Evolutionary conservation across 164 flowering plant genomes (phyloP).

Genomic region (Tetrastigma voinierianum): DNA sequence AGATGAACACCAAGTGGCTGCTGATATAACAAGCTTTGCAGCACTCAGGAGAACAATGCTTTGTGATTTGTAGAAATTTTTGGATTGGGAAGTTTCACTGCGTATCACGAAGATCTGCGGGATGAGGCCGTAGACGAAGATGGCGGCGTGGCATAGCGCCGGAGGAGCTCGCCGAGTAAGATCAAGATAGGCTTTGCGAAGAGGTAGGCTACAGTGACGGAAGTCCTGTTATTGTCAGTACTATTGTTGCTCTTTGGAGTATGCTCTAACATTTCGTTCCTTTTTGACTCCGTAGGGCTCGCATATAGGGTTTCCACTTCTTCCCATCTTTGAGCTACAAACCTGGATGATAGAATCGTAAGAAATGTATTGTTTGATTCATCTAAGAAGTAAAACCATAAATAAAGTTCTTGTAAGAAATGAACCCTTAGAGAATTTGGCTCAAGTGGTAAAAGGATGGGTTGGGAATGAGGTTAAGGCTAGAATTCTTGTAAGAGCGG

Average conservation of each 20-base stretch:
- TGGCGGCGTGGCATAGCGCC: slow-evolving; percentile 33
- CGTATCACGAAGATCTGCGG: slow-evolving; percentile 54
- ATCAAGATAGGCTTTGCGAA: slow-evolving; percentile 34
- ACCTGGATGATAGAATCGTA: not conserved
- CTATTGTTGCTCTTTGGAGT: slow-evolving; percentile 40
- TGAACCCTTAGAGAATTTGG: too few relatives aligned
- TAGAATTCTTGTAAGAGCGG: too few relatives aligned
- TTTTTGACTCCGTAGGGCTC: slow-evolving; percentile 41
- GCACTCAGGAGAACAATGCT: slow-evolving; percentile 54
- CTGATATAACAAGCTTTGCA: slow-evolving; percentile 34
- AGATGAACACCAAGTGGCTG: slow-evolving; percentile 36
- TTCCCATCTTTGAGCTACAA: slow-evolving; percentile 54
- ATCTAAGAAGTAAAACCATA: too few relatives aligned
- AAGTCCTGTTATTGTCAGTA: slow-evolving; percentile 30
- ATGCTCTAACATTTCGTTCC: slow-evolving; percentile 38
- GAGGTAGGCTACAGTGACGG: slow-evolving; percentile 27
- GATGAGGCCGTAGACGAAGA: slow-evolving; percentile 47
- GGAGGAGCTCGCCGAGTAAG: slow-evolving; percentile 34
- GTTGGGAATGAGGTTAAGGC: too few relatives aligned
- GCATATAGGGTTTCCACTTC: slow-evolving; percentile 54
- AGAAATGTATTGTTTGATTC: too few relatives aligned
- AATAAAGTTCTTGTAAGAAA: too few relatives aligned
- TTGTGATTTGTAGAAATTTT: slow-evolving; percentile 49
- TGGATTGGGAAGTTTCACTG: slow-evolving; percentile 53
- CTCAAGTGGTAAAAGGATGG: too few relatives aligned